A percentile compares a stretch with the other conserved stretches of the same genome.
Conservation (phyloP, 1,284 basidiomycete genomes). For the Marasmius fiardii region DNA sequence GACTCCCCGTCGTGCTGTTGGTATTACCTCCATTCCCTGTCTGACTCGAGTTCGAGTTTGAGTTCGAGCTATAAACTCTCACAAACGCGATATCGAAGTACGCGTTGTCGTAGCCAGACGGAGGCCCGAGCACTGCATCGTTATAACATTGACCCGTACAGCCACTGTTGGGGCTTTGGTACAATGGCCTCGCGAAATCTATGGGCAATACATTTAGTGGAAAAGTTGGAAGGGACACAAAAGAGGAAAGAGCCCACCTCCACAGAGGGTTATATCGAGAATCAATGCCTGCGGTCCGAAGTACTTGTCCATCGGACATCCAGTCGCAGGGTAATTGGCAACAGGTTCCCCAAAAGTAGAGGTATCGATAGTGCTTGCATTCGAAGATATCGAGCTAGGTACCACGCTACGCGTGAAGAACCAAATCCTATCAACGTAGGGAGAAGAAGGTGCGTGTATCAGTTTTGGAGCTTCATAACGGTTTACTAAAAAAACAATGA, state of each 20-base stretch:
- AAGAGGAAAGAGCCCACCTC: constrained; percentile 35
- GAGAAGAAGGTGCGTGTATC: too few species aligned
- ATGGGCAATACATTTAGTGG: background rate
- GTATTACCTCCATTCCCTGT: background rate
- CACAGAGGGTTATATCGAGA: constrained; percentile 76
- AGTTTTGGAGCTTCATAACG: too few species aligned
- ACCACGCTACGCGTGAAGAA: constrained; percentile 66
- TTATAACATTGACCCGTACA: constrained; percentile 22
- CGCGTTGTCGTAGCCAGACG: constrained; percentile 64
- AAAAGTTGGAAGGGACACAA: background rate
- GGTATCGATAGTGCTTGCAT: constrained; percentile 58
- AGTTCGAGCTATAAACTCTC: constrained; percentile 45
- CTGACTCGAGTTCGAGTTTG: background rate
- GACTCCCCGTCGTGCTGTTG: background rate
- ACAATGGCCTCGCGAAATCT: background rate
- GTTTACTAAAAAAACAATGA: background rate
- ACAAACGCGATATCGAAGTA: constrained; percentile 75
- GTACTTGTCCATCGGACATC: constrained; percentile 57
- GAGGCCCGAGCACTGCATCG: constrained; percentile 70
- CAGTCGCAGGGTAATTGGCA: constrained; percentile 60
- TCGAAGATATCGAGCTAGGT: constrained; percentile 51
- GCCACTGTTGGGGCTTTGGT: background rate
- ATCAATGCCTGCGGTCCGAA: constrained; percentile 68
- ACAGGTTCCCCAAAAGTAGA: constrained; percentile 62
- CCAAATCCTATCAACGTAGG: constrained; percentile 56